Evolutionary conservation across 1,284 basidiomycete species (phyloP).

Genomic region (Ustilago tritici): DNA sequence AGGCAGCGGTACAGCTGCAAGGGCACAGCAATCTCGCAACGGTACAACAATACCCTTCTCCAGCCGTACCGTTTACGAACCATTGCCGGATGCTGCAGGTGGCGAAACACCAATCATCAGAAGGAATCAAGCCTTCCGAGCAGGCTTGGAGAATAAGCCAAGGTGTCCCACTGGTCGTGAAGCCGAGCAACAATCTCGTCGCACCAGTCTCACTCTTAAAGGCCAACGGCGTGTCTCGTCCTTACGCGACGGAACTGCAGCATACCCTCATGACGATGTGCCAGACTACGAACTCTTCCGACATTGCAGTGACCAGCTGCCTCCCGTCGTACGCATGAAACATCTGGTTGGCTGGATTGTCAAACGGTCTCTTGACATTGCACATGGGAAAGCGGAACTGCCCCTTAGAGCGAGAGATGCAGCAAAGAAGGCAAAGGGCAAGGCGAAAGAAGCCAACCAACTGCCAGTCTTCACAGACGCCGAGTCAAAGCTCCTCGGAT

Average conservation of each 20-base stretch:
- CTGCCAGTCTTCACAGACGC: conserved; percentile 40
- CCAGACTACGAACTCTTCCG: conserved; percentile 62
- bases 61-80: conserved; percentile 49
- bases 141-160: conserved; percentile 46
- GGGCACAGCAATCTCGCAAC: conserved; percentile 20
- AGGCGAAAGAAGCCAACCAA: conserved; percentile 29
- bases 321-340: conserved; percentile 62
- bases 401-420: conserved; percentile 24
- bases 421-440: conserved; percentile 40
- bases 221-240: conserved; percentile 55
- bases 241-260: conserved; percentile 55
- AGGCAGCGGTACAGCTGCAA: conserved; percentile 6
- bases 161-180: conserved; percentile 37
- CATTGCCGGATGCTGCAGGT: conserved; percentile 41
- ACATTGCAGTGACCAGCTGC: conserved; percentile 58
- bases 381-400: conserved; percentile 40
- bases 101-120: conserved; percentile 57
- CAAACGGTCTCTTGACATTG: conserved; percentile 57
- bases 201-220: conserved; percentile 61
- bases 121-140: conserved; percentile 49
- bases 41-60: conserved; percentile 14
- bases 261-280: conserved; percentile 62
- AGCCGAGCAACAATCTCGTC: conserved; percentile 38
- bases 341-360: conserved; percentile 58
- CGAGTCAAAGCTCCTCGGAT: conserved; percentile 46